A percentile compares a stretch with the other conserved stretches of the same genome.
Evolutionary conservation across 2,329 filamentous ascomycete species (phyloP).

Genomic region (Pseudopyrenochaeta lycopersici): DNA sequence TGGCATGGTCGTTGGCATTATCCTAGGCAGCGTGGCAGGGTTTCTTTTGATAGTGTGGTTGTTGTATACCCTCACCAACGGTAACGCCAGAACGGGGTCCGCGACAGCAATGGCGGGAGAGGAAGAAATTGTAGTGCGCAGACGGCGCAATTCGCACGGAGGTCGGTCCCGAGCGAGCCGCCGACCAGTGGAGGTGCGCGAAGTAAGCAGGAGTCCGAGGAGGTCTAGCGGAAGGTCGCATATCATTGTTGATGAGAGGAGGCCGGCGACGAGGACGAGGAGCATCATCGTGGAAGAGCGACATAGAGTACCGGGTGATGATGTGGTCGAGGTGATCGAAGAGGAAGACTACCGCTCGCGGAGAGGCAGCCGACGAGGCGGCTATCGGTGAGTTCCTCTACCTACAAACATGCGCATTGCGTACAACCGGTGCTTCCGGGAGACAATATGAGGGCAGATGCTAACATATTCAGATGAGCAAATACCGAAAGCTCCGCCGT

Average conservation of each 20-base stretch:
- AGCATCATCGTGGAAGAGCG: constrained; percentile 57
- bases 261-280: constrained; percentile 37
- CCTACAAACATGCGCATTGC: background rate
- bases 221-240: constrained; percentile 40
- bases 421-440: background rate
- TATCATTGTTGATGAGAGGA: constrained; percentile 51
- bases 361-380: constrained; percentile 51
- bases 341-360: constrained; percentile 56
- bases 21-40: constrained; percentile 62
- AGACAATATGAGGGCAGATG: background rate
- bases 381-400: constrained; percentile 58
- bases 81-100: constrained; percentile 40
- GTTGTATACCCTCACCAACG: constrained; percentile 53
- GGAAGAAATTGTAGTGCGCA: constrained; percentile 66
- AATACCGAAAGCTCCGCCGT: background rate
- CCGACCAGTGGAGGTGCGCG: constrained; percentile 42
- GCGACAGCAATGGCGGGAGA: constrained; percentile 54
- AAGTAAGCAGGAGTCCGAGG: constrained; percentile 49
- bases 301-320: constrained; percentile 57
- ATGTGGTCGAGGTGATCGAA: constrained; percentile 68
- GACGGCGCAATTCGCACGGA: constrained; percentile 40
- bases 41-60: constrained; percentile 64
- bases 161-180: constrained; percentile 43
- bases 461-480: background rate
- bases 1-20: constrained; percentile 68